Evolutionary conservation across 2,329 filamentous ascomycete genomes (phyloP).

Genomic region (Polychaeton citri): DNA sequence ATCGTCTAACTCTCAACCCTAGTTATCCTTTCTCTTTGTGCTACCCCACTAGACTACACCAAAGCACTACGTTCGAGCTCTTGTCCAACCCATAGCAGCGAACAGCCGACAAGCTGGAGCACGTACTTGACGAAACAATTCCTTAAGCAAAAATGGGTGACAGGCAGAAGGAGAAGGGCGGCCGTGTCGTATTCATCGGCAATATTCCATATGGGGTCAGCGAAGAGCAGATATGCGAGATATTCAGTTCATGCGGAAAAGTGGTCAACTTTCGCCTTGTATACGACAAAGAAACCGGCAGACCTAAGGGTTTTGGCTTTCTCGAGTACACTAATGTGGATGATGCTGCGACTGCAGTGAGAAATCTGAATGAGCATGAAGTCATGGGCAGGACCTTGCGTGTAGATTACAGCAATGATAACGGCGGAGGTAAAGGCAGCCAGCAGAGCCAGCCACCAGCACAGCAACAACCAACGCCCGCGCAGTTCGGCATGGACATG

Average conservation of each 20-base stretch:
- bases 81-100: no score
- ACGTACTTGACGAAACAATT: no score
- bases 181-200: constrained; percentile 70
- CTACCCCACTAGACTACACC: no score
- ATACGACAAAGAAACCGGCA: constrained; percentile 87
- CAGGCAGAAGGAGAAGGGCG: constrained; percentile 46
- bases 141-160: background rate
- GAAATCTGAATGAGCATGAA: constrained; percentile 90
- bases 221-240: constrained; percentile 90
- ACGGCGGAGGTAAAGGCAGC: constrained; percentile 45
- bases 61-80: no score
- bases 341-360: constrained; percentile 81
- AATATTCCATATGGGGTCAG: constrained; percentile 83
- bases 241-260: constrained; percentile 79
- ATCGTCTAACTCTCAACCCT: no score
- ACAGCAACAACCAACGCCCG: constrained; percentile 23
- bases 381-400: constrained; percentile 88
- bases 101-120: no score
- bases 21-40: no score
- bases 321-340: constrained; percentile 90
- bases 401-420: constrained; percentile 93
- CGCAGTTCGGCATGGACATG: constrained; percentile 31
- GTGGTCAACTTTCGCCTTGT: constrained; percentile 87
- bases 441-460: constrained; percentile 20
- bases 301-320: constrained; percentile 93